Evolutionary conservation across 192 early-diverging fungal species (phyloP).

Genomic region (Pilaira anomala): DNA sequence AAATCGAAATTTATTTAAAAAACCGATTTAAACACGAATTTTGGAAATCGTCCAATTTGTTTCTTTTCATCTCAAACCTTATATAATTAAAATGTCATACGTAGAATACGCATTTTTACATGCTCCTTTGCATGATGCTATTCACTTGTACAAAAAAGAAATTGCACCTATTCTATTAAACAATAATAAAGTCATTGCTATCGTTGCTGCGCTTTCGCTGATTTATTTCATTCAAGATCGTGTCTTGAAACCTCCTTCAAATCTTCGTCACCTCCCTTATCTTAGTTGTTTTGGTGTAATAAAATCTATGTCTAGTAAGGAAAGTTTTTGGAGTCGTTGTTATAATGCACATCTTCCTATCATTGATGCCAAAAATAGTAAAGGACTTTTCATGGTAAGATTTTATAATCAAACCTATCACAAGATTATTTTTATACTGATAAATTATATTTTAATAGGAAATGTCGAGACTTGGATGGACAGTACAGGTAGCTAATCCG

Average conservation of each 20-base stretch:
- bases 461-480: background rate
- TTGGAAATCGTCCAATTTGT: too few species aligned
- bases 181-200: background rate
- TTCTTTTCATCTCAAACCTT: too few species aligned
- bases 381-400: background rate
- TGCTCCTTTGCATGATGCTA: background rate
- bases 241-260: background rate
- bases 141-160: background rate
- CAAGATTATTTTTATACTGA: too few species aligned
- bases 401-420: too few species aligned
- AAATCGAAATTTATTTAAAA: too few species aligned
- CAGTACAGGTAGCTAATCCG: background rate
- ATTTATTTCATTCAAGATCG: background rate
- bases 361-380: background rate
- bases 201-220: background rate
- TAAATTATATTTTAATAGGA: too few species aligned
- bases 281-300: background rate
- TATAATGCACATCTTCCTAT: background rate
- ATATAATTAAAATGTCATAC: too few species aligned
- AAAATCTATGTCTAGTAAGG: background rate
- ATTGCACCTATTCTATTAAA: background rate
- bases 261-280: background rate
- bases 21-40: too few species aligned
- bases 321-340: background rate
- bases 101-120: too few species aligned